Evolutionary conservation across 306 rosid genomes (phyloP), one percentile per base, ranked within the genome.

Genomic region (Crotalaria pallida): DNA sequence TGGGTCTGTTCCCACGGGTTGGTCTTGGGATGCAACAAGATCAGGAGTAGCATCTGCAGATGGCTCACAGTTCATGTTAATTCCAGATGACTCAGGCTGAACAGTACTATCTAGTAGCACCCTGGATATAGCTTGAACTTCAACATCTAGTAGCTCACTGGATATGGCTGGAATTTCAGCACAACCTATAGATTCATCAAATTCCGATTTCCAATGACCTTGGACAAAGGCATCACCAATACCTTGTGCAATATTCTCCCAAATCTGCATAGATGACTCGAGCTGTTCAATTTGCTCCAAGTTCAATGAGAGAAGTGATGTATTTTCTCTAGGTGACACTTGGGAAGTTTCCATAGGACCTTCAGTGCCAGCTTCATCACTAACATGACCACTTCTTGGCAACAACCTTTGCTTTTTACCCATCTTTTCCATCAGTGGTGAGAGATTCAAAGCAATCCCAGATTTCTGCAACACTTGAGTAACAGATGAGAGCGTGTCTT

Each of bases 31-130:
- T 82, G 83, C 38, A 53, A 43, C 58, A 52, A 75, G 79, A 56
- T 81, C 75, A 61, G 73, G 61, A 80, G 73, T 62, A 61, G 49
- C 68, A 7, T 69, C 75, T 29, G 72, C 79, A 50, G 55, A 50
- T 27, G 96, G 88, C 55, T 85, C 88, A 58, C 79, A 75, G 73
- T 82, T 88, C 85, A 88, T 82, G 77, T 85, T 88, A 8, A 87
- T 85, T 53, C 75, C 81, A n/a, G 87, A 75, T 63, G 88, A 90
- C 70, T 77, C 82, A 3, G 84, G 79, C 58, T 57, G 85, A 67
- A 33, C 40, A 26, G 79, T 89, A 41, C 70, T 69, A 69, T 70
- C 84, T 22, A 75, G 72, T 69, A 81, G 89, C n/a, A n/a, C n/a
- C n/a, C n/a, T n/a, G n/a, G n/a, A n/a, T n/a, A n/a, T n/a, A n/a